These are phyloP conservation scores for Blastomyces silverae DNA, from an alignment of 2,329 filamentous ascomycete genomes.

Conservation along the genomic window DNA sequence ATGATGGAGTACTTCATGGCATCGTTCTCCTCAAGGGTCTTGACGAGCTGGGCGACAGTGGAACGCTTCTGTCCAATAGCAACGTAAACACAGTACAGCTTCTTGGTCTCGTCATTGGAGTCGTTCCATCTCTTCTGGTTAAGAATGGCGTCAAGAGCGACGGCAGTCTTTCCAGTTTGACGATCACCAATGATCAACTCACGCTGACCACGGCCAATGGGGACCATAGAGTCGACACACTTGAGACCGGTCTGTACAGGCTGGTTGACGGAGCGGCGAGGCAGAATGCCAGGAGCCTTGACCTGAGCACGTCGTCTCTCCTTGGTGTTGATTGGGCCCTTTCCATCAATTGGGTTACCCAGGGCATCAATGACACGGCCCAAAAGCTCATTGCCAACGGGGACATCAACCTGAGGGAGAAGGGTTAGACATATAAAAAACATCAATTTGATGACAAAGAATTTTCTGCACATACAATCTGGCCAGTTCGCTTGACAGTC, in stretches of 20 bases:
- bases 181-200: conserved; percentile 99
- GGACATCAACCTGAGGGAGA: conserved; percentile 73
- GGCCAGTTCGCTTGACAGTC: conserved; percentile 98
- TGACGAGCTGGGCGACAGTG: conserved; percentile 97
- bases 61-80: conserved; percentile 99
- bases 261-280: conserved; percentile 94
- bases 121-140: conserved; percentile 99
- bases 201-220: conserved; percentile 99
- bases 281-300: conserved; percentile 98
- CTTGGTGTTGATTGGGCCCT: conserved; percentile 89
- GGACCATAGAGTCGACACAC: conserved; percentile 99
- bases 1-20: conserved; percentile 97
- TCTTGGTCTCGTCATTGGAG: conserved; percentile 80
- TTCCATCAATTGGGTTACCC: conserved; percentile 98
- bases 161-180: conserved; percentile 99
- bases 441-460: background rate
- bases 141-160: conserved; percentile 94
- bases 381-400: conserved; percentile 85
- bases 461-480: conserved; percentile 68
- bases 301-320: conserved; percentile 94
- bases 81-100: conserved; percentile 99
- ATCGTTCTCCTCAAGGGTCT: conserved; percentile 99
- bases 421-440: background rate
- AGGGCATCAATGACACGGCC: conserved; percentile 98
- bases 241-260: conserved; percentile 99